phyloP scores from a whole-genome alignment of 306 rosid genomes.

The Betula pendula region DNA sequence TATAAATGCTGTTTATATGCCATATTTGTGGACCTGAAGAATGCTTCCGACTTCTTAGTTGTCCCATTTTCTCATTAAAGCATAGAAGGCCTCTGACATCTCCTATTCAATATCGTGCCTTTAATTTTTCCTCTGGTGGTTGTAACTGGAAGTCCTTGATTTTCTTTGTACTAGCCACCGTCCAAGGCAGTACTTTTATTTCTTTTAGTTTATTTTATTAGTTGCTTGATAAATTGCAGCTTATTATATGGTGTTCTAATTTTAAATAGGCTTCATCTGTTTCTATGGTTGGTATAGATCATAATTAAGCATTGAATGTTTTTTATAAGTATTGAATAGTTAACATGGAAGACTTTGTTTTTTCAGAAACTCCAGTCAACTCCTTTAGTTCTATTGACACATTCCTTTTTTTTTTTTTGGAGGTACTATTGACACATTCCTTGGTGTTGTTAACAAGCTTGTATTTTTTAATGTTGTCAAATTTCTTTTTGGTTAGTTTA shows the following conservation, averaged over 20 bases:
- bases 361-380: too few relatives aligned
- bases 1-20: neutral
- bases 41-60: neutral
- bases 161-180: conserved; percentile 17
- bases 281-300: neutral
- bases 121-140: conserved; percentile 26
- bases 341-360: neutral
- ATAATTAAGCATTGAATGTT: neutral
- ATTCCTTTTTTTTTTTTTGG: neutral
- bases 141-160: conserved; percentile 28
- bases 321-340: neutral
- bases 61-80: conserved; percentile 19
- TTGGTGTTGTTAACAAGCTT: neutral
- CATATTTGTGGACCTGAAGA: conserved; percentile 9
- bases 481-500: conserved; percentile 15
- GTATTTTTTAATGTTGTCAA: neutral
- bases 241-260: conserved; percentile 14
- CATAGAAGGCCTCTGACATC: conserved; percentile 29
- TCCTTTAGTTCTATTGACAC: too few relatives aligned
- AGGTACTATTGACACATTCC: conserved; percentile 7
- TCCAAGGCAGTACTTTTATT: neutral
- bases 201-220: conserved; percentile 17
- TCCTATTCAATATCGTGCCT: conserved; percentile 24
- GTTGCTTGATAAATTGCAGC: conserved; percentile 24
- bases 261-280: conserved; percentile 10